Percentiles rank a stretch among this genome's conserved stretches.
Conservation (phyloP, 371 early-diverging fungal species). For the Haplosporangium sp. region DNA sequence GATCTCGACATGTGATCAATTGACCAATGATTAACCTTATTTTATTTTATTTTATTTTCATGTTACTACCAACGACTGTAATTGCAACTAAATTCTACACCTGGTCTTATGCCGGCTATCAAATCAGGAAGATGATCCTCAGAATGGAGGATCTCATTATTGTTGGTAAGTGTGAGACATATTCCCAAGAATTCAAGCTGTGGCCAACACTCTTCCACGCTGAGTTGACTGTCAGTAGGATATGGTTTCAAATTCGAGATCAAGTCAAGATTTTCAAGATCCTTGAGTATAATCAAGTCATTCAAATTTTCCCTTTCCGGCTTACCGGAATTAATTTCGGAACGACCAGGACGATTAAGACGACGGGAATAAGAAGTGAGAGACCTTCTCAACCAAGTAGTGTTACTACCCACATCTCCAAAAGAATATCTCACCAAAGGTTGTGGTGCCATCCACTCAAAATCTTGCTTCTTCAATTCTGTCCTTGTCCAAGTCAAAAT, state of each 20-base stretch:
- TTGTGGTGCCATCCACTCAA: conserved; percentile 21
- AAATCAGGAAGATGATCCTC: conserved; percentile 3
- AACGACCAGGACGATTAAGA: too few species aligned
- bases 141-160: not conserved
- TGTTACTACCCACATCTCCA: too few species aligned
- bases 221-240: not conserved
- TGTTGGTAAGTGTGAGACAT: not conserved
- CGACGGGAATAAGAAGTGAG: too few species aligned
- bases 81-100: not conserved
- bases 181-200: conserved; percentile 14
- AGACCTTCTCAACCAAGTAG: too few species aligned
- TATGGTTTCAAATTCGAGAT: conserved; percentile 11
- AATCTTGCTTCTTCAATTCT: conserved; percentile 9
- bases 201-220: conserved; percentile 16
- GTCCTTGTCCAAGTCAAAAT: conserved; percentile 10
- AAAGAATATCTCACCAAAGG: not conserved
- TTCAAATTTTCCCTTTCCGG: too few species aligned
- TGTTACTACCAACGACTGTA: not conserved
- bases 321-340: too few species aligned
- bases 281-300: not conserved
- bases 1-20: too few species aligned
- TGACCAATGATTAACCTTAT: too few species aligned
- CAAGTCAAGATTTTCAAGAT: conserved; percentile 11
- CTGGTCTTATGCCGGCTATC: not conserved
- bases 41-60: not conserved